Evolutionary conservation across 2,329 filamentous ascomycete genomes (phyloP).

Genomic region (Drechslerella dactyloides): DNA sequence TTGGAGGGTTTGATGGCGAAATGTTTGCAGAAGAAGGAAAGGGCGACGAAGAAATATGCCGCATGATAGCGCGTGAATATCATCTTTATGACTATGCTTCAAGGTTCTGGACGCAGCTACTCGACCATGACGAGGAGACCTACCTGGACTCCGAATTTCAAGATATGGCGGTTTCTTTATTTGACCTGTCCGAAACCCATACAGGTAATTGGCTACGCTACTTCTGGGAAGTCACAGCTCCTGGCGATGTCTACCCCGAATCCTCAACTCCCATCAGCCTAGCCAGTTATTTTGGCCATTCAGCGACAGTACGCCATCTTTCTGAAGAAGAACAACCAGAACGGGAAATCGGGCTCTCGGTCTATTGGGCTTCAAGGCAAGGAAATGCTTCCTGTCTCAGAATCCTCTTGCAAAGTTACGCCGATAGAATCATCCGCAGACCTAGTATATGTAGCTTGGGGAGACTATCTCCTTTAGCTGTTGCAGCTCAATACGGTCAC

Average conservation of each 20-base stretch:
- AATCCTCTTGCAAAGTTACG: background rate
- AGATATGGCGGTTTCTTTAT: constrained; percentile 1
- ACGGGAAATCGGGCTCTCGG: constrained; percentile 1
- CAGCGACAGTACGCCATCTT: constrained; percentile 9
- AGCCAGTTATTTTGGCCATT: constrained; percentile 18
- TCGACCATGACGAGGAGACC: background rate
- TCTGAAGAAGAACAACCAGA: background rate
- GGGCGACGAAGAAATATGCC: background rate
- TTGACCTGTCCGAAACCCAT: background rate
- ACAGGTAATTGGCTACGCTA: constrained; percentile 12
- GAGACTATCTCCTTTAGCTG: constrained; percentile 10
- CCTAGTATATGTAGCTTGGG: constrained; percentile 3
- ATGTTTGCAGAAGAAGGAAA: background rate
- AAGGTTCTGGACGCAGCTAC: constrained; percentile 15
- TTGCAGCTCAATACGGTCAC: constrained; percentile 11
- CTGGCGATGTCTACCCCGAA: constrained; percentile 2
- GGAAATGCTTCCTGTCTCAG: constrained; percentile 13
- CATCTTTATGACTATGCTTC: constrained; percentile 20
- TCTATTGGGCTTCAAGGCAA: constrained; percentile 19
- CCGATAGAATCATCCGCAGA: background rate
- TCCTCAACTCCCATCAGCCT: background rate
- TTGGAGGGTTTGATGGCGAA: background rate
- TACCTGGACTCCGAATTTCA: background rate
- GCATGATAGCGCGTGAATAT: constrained; percentile 3
- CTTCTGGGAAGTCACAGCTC: constrained; percentile 1